Conservation (phyloP, 306 rosid species). For the Abrus precatorius region DNA sequence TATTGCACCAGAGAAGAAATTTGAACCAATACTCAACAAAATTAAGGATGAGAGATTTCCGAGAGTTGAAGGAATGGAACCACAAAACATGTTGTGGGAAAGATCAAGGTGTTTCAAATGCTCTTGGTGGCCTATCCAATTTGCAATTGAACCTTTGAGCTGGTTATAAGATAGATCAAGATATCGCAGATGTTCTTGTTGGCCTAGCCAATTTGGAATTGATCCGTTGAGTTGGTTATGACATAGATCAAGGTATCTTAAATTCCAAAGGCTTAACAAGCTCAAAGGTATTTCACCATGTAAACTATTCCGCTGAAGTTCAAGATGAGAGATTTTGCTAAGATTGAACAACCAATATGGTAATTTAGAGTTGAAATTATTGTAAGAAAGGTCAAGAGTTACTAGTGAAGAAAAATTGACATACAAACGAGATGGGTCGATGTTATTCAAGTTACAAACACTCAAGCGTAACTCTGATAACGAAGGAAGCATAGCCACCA, state of each 20-base stretch:
- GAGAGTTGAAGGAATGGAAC: not conserved
- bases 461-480: not conserved
- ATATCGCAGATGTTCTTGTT: too few relatives aligned
- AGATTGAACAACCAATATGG: not conserved
- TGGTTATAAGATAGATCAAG: not conserved
- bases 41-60: constrained; percentile 34
- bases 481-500: not conserved
- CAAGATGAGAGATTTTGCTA: not conserved
- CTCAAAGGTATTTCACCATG: not conserved
- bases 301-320: not conserved
- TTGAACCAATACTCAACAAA: not conserved
- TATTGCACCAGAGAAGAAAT: not conserved
- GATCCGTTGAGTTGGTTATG: not conserved
- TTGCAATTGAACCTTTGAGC: too few relatives aligned
- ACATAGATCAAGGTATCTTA: not conserved
- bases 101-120: not conserved
- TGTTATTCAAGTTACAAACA: not conserved
- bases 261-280: not conserved
- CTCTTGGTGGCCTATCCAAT: too few relatives aligned
- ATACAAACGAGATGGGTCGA: not conserved
- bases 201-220: too few relatives aligned
- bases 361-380: not conserved
- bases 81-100: not conserved
- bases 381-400: not conserved
- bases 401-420: not conserved